Evolutionary conservation across 1,284 basidiomycete genomes (phyloP).

Genomic region (Trametes sp.): DNA sequence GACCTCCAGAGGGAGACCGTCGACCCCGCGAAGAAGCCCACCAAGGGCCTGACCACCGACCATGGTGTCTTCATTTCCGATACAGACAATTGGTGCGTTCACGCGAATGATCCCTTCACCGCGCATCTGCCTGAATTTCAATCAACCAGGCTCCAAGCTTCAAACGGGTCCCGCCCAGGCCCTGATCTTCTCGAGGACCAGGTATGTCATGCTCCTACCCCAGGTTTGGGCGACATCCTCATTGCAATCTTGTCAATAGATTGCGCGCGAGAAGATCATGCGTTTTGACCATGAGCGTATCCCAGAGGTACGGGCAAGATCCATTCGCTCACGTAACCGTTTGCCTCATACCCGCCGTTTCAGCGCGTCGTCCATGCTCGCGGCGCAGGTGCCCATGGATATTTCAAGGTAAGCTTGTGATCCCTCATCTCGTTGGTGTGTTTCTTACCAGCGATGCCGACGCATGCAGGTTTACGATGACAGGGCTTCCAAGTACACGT

Average conservation of each 20-base stretch:
- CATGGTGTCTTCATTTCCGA: conserved; percentile 65
- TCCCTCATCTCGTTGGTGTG: neutral
- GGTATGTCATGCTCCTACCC: too few species aligned
- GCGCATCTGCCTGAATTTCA: neutral
- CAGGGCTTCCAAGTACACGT: conserved; percentile 68
- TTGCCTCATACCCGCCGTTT: neutral
- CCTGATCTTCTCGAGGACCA: conserved; percentile 73
- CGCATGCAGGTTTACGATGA: conserved; percentile 58
- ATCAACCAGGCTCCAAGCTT: conserved; percentile 57
- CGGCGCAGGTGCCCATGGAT: conserved; percentile 82
- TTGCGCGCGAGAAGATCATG: conserved; percentile 75
- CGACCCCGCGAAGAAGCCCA: conserved; percentile 41
- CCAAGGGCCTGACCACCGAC: conserved; percentile 63
- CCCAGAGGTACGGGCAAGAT: conserved; percentile 63
- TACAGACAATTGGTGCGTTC: conserved; percentile 68
- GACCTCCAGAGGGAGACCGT: conserved; percentile 57
- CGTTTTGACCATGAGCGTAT: conserved; percentile 88
- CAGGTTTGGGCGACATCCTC: too few species aligned
- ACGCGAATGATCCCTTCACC: neutral
- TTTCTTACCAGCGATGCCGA: neutral
- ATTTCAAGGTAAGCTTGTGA: conserved; percentile 58
- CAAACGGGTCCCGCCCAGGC: conserved; percentile 52
- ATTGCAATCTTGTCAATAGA: conserved; percentile 32
- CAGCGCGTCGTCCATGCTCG: conserved; percentile 72
- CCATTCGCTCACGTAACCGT: too few species aligned